Percentiles rank a stretch among this genome's conserved stretches.
Conservation (phyloP, 2,329 filamentous ascomycete species). For the Diaporthe batatas region DNA sequence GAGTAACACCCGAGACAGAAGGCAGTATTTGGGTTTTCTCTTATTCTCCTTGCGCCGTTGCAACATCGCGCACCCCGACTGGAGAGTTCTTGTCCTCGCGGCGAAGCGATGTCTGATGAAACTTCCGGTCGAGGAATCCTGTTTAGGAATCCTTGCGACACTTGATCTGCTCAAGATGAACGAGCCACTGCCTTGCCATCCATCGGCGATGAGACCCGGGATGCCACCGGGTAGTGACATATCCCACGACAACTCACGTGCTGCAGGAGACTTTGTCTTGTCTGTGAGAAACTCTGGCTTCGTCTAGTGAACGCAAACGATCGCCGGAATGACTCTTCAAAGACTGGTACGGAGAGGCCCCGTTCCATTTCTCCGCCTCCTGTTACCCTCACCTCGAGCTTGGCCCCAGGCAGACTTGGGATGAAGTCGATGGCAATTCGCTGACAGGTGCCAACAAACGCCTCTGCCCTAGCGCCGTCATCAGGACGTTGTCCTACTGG, state of each 20-base stretch:
- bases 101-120: conserved; percentile 12
- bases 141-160: not conserved
- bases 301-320: not conserved
- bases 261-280: not conserved
- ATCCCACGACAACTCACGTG: not conserved
- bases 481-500: conserved; percentile 7
- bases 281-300: not conserved
- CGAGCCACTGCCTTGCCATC: not conserved
- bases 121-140: not conserved
- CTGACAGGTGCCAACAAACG: conserved; percentile 22
- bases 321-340: not conserved
- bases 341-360: not conserved
- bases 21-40: not conserved
- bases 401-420: conserved; percentile 5
- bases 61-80: not conserved
- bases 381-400: conserved; percentile 25
- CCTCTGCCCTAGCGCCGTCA: not conserved
- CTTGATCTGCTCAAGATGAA: not conserved
- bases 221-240: not conserved
- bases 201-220: conserved; percentile 6
- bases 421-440: conserved; percentile 27
- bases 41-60: not conserved
- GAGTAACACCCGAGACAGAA: not conserved
- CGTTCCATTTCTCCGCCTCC: conserved; percentile 17
- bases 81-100: not conserved